phyloP scores from a whole-genome alignment of 768 basidiomycete genomes.

The Hygrophorus pudorinus region DNA sequence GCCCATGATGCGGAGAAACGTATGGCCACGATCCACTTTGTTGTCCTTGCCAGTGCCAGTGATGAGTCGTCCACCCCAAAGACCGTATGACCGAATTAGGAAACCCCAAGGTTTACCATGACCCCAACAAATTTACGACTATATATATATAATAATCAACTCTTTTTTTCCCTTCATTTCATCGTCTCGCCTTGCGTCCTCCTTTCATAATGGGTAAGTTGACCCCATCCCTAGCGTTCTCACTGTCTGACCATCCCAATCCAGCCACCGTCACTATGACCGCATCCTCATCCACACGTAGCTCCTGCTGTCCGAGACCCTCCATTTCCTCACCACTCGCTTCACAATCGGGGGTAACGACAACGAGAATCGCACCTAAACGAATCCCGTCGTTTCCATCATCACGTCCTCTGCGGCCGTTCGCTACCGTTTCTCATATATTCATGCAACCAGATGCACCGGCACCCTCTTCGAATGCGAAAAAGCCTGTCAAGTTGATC shows the following conservation, averaged over 20 bases:
- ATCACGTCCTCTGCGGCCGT: constrained; percentile 73
- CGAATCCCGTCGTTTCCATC: constrained; percentile 49
- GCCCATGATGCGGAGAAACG: too few relatives aligned
- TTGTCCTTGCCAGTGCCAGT: too few relatives aligned
- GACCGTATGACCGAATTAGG: too few relatives aligned
- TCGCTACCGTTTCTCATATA: constrained; percentile 49
- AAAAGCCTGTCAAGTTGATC: constrained; percentile 63
- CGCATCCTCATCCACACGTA: constrained; percentile 22
- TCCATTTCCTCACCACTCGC: constrained; percentile 58
- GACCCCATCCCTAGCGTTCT: too few relatives aligned
- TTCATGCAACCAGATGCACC: constrained; percentile 23
- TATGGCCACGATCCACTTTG: too few relatives aligned
- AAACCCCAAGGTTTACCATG: not conserved
- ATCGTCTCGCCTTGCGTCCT: constrained; percentile 5
- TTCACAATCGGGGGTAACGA: constrained; percentile 18
- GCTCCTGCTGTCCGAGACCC: constrained; percentile 37
- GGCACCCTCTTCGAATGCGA: constrained; percentile 19
- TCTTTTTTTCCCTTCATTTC: not conserved
- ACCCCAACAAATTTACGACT: constrained; percentile 8
- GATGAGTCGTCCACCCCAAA: too few relatives aligned
- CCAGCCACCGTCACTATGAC: constrained; percentile 7
- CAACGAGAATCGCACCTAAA: constrained; percentile 27
- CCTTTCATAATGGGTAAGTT: constrained; percentile 27
- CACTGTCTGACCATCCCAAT: constrained; percentile 5
- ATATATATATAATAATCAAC: not conserved